phyloP scores from a whole-genome alignment of 2,329 filamentous ascomycete species.

The Aspergillus latus region DNA sequence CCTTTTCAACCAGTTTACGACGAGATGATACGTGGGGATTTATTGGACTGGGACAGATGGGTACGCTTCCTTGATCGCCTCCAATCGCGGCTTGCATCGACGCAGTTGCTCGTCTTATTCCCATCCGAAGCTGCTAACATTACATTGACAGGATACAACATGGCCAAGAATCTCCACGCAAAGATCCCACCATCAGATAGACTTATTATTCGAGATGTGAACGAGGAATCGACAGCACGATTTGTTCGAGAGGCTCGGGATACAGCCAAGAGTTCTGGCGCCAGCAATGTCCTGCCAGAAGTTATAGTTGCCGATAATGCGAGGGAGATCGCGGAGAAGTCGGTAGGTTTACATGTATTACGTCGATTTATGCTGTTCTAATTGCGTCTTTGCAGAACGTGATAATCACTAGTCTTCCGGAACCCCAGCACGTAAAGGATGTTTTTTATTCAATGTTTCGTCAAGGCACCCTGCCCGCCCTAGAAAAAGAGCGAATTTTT shows the following conservation, averaged over 20 bases:
- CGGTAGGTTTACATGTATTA: constrained; percentile 51
- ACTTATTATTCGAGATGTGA: constrained; percentile 66
- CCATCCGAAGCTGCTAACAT: background rate
- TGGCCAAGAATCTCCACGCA: constrained; percentile 69
- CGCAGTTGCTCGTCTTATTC: background rate
- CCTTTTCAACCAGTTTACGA: constrained; percentile 50
- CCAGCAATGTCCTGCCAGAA: constrained; percentile 40
- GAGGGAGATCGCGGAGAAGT: constrained; percentile 64
- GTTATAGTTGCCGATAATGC: constrained; percentile 59
- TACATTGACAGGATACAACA: constrained; percentile 60
- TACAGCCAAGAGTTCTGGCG: constrained; percentile 27
- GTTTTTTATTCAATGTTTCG: constrained; percentile 78
- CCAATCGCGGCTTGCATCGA: background rate
- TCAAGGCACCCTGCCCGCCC: constrained; percentile 50
- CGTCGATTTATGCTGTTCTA: constrained; percentile 1
- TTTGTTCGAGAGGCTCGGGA: constrained; percentile 57
- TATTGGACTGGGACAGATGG: constrained; percentile 62
- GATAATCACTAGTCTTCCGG: constrained; percentile 84
- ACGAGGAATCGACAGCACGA: constrained; percentile 54
- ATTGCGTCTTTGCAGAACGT: constrained; percentile 61
- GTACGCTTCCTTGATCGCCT: constrained; percentile 38
- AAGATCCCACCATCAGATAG: constrained; percentile 65
- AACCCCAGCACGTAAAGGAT: constrained; percentile 80
- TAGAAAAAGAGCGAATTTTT: constrained; percentile 68
- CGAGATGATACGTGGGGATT: constrained; percentile 58